phyloP scores from a whole-genome alignment of 495 filamentous ascomycete species.

The Aspergillus cristatus region DNA sequence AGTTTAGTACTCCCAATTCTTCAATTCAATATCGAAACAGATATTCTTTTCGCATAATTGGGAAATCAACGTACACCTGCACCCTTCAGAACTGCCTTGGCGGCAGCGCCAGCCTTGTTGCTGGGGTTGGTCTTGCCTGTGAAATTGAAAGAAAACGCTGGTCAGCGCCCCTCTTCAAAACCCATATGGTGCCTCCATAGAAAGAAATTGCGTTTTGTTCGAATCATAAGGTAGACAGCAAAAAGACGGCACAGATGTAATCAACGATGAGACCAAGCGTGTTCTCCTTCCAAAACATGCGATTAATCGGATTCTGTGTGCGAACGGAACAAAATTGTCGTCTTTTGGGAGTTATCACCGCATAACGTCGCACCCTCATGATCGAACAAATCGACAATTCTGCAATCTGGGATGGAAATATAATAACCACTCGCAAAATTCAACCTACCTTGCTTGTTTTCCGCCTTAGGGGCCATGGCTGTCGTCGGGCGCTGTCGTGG shows the following conservation, averaged over 20 bases:
- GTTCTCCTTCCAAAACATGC: too few species aligned
- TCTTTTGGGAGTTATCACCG: neutral
- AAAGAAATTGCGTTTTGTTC: too few species aligned
- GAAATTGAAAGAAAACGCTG: constrained; percentile 9
- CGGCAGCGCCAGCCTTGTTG: constrained; percentile 77
- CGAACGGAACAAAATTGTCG: neutral
- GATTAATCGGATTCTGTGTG: neutral
- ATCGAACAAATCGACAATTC: constrained; percentile 24
- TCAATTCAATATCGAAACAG: too few species aligned
- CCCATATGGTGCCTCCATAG: too few species aligned
- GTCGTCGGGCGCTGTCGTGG: constrained; percentile 44
- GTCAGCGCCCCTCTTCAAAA: constrained; percentile 6
- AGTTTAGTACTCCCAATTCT: constrained; percentile 3
- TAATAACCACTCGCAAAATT: constrained; percentile 10
- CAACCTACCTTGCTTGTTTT: constrained; percentile 60
- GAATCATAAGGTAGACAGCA: too few species aligned
- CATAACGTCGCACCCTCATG: constrained; percentile 4
- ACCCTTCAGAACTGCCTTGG: constrained; percentile 87
- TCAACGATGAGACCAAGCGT: too few species aligned
- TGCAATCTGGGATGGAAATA: constrained; percentile 9
- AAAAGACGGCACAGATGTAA: too few species aligned
- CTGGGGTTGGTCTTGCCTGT: constrained; percentile 63
- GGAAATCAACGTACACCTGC: constrained; percentile 46
- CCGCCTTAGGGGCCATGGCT: constrained; percentile 64
- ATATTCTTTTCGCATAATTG: neutral